phyloP scores from a whole-genome alignment of 768 basidiomycete genomes.

The Trametes cubensis region DNA sequence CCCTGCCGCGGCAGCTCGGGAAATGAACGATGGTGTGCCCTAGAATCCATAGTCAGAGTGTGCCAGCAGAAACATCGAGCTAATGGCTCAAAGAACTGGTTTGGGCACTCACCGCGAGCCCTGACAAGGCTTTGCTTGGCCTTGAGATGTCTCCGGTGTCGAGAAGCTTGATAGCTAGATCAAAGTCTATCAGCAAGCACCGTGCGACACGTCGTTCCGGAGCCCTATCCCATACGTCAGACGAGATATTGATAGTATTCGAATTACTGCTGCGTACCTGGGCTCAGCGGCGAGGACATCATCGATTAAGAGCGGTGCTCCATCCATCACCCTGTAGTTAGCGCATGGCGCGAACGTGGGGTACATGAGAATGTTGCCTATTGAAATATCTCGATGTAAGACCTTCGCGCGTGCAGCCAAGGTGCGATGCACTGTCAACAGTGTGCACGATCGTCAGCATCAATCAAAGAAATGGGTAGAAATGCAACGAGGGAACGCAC shows the following conservation, averaged over 20 bases:
- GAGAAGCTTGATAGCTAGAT: not conserved
- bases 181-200: conserved; percentile 20
- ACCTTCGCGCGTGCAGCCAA: not conserved
- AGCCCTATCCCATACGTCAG: not conserved
- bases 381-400: conserved; percentile 23
- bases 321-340: not conserved
- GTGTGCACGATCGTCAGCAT: too few relatives aligned
- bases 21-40: conserved; percentile 9
- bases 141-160: not conserved
- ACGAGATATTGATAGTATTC: too few relatives aligned
- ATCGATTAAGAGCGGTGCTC: conserved; percentile 10
- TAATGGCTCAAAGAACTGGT: too few relatives aligned
- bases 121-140: not conserved
- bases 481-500: not conserved
- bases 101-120: not conserved
- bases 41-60: not conserved
- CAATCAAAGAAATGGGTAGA: not conserved
- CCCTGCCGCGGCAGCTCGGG: conserved; percentile 1
- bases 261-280: not conserved
- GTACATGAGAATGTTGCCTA: conserved; percentile 22
- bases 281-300: conserved; percentile 3
- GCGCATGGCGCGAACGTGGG: not conserved
- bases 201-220: not conserved
- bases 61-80: too few relatives aligned
- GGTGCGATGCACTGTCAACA: conserved; percentile 9